Percentiles rank a stretch among this genome's conserved stretches.
phyloP scores from a whole-genome alignment of 2,329 filamentous ascomycete genomes.

The Fusarium irregulare region DNA sequence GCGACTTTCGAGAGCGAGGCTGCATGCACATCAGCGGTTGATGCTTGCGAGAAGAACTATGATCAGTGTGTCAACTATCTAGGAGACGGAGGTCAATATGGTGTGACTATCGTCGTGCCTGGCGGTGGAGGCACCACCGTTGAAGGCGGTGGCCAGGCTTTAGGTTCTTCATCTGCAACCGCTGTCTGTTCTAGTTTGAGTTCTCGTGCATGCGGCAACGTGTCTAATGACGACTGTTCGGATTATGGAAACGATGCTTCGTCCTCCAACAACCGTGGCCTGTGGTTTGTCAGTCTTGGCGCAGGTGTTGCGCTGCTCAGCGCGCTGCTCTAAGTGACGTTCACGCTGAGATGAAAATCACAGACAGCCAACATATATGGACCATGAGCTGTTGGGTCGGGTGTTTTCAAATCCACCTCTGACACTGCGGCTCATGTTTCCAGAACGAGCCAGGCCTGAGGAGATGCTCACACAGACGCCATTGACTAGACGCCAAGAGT shows the following conservation, averaged over 20 bases:
- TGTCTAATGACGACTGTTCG: slow-evolving; percentile 56
- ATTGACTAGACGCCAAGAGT: background rate
- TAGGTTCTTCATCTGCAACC: slow-evolving; percentile 60
- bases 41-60: slow-evolving; percentile 65
- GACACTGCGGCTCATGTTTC: background rate
- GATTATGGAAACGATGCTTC: slow-evolving; percentile 38
- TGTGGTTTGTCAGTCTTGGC: slow-evolving; percentile 29
- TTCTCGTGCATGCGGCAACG: slow-evolving; percentile 60
- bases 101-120: slow-evolving; percentile 67
- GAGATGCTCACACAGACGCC: background rate
- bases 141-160: slow-evolving; percentile 52
- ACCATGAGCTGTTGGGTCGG: background rate
- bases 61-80: slow-evolving; percentile 64
- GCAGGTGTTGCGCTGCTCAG: slow-evolving; percentile 27
- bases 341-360: background rate
- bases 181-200: slow-evolving; percentile 68
- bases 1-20: slow-evolving; percentile 63
- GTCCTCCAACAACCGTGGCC: slow-evolving; percentile 4
- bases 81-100: slow-evolving; percentile 56
- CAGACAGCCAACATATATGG: background rate
- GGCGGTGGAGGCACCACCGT: slow-evolving; percentile 66
- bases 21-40: slow-evolving; percentile 63
- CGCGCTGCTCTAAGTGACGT: slow-evolving; percentile 13
- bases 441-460: background rate
- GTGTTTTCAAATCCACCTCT: background rate